Percentiles rank a stretch among this genome's conserved stretches.
Conservation (phyloP, 371 early-diverging fungal genomes). For the Zopfochytrium polystomum region DNA sequence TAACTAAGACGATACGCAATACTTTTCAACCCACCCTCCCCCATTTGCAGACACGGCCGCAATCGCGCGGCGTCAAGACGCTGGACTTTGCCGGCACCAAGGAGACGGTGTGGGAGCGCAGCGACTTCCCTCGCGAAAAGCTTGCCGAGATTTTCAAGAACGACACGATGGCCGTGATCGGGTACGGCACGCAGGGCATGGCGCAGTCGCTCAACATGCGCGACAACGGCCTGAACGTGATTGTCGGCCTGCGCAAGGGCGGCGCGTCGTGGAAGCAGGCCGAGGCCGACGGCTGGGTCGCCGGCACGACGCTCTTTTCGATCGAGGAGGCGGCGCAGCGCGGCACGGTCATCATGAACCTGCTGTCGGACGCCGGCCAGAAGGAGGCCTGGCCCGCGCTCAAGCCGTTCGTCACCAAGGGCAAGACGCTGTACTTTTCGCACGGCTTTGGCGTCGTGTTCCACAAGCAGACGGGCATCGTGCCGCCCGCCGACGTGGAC, state of each 20-base stretch:
- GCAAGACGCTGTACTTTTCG: constrained; percentile 97
- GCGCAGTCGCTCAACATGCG: constrained; percentile 94
- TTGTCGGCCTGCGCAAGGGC: constrained; percentile 89
- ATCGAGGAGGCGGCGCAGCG: constrained; percentile 88
- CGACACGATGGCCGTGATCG: constrained; percentile 93
- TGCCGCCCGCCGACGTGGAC: constrained; percentile 90
- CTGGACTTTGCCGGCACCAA: constrained; percentile 91
- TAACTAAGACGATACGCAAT: no score
- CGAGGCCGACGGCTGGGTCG: constrained; percentile 92
- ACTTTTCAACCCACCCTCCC: no score
- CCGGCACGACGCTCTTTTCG: constrained; percentile 90
- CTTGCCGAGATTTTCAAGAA: constrained; percentile 85
- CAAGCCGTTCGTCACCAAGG: constrained; percentile 86
- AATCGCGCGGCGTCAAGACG: constrained; percentile 81
- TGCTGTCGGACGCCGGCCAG: constrained; percentile 95
- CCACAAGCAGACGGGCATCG: constrained; percentile 86
- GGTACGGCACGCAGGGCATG: constrained; percentile 97
- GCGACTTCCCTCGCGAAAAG: constrained; percentile 91
- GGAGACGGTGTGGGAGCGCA: constrained; percentile 92
- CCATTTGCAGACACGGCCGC: no score
- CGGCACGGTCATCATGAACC: constrained; percentile 91
- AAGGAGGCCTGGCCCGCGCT: constrained; percentile 88
- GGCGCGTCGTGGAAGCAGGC: constrained; percentile 92
- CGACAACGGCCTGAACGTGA: constrained; percentile 94
- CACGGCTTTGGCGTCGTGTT: constrained; percentile 96